Percentiles rank a stretch among this genome's conserved stretches.
These are phyloP conservation scores for Castanea sativa DNA, from an alignment of 306 rosid genomes.

Conservation along the genomic window DNA sequence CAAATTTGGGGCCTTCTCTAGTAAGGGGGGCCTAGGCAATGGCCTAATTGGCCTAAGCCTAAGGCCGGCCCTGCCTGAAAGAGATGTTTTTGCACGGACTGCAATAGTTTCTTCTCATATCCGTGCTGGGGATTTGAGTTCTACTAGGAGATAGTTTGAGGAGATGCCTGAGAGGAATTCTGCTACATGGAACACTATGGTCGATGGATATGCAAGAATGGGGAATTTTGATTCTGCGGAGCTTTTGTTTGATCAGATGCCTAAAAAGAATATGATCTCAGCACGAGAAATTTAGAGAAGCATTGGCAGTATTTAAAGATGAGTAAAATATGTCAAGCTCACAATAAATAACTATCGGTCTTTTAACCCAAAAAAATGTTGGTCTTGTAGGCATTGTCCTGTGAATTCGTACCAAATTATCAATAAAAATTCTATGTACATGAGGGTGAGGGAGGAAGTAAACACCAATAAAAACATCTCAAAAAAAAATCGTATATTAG, in stretches of 20 bases:
- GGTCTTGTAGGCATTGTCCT: too few relatives aligned
- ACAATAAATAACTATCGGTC: too few relatives aligned
- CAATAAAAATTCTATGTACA: too few relatives aligned
- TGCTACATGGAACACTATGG: constrained; percentile 70
- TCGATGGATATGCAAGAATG: constrained; percentile 63
- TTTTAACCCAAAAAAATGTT: too few relatives aligned
- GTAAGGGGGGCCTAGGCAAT: too few relatives aligned
- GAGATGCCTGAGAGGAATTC: constrained; percentile 52
- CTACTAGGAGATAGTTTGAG: constrained; percentile 51
- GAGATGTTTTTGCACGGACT: constrained; percentile 74
- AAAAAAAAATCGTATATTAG: too few relatives aligned
- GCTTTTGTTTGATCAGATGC: constrained; percentile 55
- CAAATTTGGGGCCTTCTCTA: too few relatives aligned
- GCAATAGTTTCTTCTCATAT: constrained; percentile 49
- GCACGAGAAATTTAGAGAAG: constrained; percentile 45
- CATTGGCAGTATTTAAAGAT: constrained; percentile 38
- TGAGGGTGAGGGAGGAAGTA: too few relatives aligned
- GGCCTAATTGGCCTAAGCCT: too few relatives aligned
- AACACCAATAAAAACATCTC: too few relatives aligned
- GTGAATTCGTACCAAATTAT: too few relatives aligned
- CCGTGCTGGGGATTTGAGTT: constrained; percentile 46
- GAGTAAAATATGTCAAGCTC: too few relatives aligned
- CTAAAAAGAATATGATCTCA: constrained; percentile 52
- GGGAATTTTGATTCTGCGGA: constrained; percentile 50
- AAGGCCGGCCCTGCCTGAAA: constrained; percentile 18